These are phyloP conservation scores for Malassezia slooffiae DNA, from an alignment of 1,284 basidiomycete species.

Conservation along the genomic window DNA sequence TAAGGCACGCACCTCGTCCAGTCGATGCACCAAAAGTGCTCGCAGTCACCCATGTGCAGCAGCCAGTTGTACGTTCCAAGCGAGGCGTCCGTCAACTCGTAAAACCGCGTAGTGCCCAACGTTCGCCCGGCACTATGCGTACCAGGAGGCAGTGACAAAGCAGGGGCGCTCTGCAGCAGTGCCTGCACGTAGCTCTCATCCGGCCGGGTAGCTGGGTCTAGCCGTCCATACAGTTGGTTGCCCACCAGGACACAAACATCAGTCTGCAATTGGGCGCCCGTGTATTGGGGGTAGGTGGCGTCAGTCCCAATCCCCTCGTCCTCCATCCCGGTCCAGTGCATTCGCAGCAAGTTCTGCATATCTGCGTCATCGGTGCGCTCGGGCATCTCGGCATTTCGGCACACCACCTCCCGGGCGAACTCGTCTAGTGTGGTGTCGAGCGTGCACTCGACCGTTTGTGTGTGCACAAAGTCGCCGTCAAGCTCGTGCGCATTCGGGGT, in stretches of 20 bases:
- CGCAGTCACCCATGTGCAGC: constrained; percentile 14
- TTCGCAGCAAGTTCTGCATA: too few species aligned
- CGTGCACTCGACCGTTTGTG: constrained; percentile 3
- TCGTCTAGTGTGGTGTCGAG: constrained; percentile 5
- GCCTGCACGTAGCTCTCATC: constrained; percentile 5
- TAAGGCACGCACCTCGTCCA: constrained; percentile 4
- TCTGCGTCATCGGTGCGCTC: not conserved
- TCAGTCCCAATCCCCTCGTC: not conserved
- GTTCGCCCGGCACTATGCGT: not conserved
- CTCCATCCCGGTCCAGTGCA: constrained; percentile 12
- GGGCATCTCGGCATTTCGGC: constrained; percentile 11
- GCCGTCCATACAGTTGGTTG: constrained; percentile 1
- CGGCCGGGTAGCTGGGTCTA: not conserved
- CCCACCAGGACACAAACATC: constrained; percentile 7
- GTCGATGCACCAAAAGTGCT: constrained; percentile 12
- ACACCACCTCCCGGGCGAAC: constrained; percentile 2
- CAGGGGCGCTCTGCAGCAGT: not conserved
- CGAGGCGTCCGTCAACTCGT: not conserved
- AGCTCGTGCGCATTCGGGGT: not conserved
- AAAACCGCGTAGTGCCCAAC: not conserved
- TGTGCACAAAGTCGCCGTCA: constrained; percentile 5
- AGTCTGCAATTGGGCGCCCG: not conserved
- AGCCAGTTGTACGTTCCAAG: constrained; percentile 9
- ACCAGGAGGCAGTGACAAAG: not conserved
- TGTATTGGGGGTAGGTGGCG: constrained; percentile 2